Evolutionary conservation across 140 eudicot species (phyloP).

Genomic region (Ambrosia hybrid): DNA sequence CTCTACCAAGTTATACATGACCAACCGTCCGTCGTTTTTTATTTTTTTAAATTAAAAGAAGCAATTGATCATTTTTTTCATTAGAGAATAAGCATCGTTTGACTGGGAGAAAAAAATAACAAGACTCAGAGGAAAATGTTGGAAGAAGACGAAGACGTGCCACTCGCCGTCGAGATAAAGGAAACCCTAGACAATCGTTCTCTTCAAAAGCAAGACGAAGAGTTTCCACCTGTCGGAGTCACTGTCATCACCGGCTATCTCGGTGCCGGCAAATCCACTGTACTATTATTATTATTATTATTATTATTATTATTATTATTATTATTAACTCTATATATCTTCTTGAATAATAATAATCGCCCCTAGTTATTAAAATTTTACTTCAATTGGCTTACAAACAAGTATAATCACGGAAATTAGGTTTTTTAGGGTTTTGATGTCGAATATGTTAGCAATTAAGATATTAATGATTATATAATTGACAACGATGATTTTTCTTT

Average conservation of each 20-base stretch:
- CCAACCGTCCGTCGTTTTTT: no score
- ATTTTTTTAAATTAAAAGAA: no score
- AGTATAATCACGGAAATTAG: slow-evolving; percentile 1
- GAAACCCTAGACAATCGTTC: background rate
- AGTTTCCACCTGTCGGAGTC: slow-evolving; percentile 71
- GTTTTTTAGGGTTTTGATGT: background rate
- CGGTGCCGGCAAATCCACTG: slow-evolving; percentile 98
- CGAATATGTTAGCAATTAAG: background rate
- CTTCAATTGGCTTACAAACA: background rate
- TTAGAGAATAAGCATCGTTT: no score
- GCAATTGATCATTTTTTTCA: no score
- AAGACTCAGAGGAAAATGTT: slow-evolving; percentile 46
- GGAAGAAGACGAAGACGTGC: slow-evolving; percentile 79
- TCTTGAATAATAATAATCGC: no score
- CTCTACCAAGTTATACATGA: no score
- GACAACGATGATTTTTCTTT: background rate
- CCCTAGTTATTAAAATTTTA: slow-evolving; percentile 9
- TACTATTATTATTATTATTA: no score
- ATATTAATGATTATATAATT: no score
- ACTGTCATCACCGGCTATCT: slow-evolving; percentile 98
- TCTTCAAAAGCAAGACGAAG: slow-evolving; percentile 19
- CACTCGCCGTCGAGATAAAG: slow-evolving; percentile 71
- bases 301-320: background rate
- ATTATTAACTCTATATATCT: background rate
- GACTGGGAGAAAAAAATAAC: background rate